Base-by-base conservation (phyloP, 495 filamentous ascomycete genomes). In the Xylaria palmicola region DNA sequence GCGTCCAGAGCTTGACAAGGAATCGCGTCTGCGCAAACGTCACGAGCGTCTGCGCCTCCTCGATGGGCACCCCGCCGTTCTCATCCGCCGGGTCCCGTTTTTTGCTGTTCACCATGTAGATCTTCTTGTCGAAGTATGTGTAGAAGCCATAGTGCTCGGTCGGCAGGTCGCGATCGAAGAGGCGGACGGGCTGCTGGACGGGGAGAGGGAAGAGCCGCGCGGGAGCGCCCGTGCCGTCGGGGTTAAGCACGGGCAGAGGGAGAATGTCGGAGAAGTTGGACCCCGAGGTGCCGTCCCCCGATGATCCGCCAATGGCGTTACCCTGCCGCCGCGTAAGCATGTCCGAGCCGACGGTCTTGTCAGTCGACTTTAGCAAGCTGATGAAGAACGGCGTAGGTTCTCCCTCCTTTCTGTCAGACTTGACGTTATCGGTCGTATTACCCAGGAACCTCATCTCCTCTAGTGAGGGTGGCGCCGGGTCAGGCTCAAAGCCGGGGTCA, bases 81-180 rank as follows among this genome's bases (percentile, higher is more conserved):
- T 69, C 58, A 66, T 95, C 91, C 13, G 76, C 77, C 0, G 82
- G 68, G n/a, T 69, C 64, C 24, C 74, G 68, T 12, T 73, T 72
- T 0, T 74, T 68, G 6, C 73, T 56, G 24, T 65, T 70, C n/a
- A 74, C 67, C 51, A 92, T 78, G 78, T 92, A 95, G 54, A 95
- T 91, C 5, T 89, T 90, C 64, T 91, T 90, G 73, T 93, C 86
- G 73, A 88, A 98, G 79, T 96, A 96, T 0, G 83, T 89, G 73
- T 96, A 97, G 75, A 97, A 97, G 9, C 90, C 91, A 73, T 95
- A 98, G 75, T 96, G 91, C 70, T 98, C 94, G 0, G 85, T 86
- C 2, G 82, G 75, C 34, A 86, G 74, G 19, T 87, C 92, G 22
- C 91, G 88, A 73, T 98, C 88, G 76, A 90, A 97, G 2, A 98